A percentile compares a stretch with the other conserved stretches of the same genome.
Evolutionary conservation across 441 rosid genomes (phyloP).

Genomic region (Syzygium malaccense): DNA sequence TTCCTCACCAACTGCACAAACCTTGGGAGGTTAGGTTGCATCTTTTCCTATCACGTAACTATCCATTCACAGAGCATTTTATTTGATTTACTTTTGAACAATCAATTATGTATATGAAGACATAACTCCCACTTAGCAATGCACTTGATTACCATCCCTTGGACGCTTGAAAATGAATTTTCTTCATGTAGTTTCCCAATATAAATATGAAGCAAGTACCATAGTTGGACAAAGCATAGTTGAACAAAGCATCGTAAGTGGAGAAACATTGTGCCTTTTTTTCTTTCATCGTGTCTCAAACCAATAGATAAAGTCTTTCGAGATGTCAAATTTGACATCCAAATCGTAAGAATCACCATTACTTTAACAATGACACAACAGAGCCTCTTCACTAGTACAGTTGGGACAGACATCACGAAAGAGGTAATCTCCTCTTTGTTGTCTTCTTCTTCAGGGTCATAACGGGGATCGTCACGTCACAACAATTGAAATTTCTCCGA

Average conservation of each 20-base stretch:
- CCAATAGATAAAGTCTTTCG: not conserved
- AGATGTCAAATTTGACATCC: not conserved
- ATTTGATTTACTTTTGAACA: too few species aligned
- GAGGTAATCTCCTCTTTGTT: not conserved
- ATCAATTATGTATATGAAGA: too few species aligned
- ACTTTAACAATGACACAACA: not conserved
- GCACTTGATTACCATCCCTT: too few species aligned
- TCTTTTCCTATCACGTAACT: too few species aligned
- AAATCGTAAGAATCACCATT: not conserved
- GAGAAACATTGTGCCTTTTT: not conserved
- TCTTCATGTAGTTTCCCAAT: too few species aligned
- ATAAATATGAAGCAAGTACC: not conserved
- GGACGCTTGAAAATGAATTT: too few species aligned
- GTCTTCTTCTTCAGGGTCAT: too few species aligned
- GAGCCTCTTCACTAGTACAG: not conserved
- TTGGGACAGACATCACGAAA: not conserved
- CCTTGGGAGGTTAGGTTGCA: too few species aligned
- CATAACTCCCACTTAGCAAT: too few species aligned
- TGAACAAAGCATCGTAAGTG: not conserved
- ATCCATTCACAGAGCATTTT: too few species aligned
- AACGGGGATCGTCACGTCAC: not conserved
- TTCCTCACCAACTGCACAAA: too few species aligned
- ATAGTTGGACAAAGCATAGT: not conserved
- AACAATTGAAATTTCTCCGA: too few species aligned
- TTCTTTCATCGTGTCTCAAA: not conserved